Conservation (phyloP, 1,284 basidiomycete species). For the Boletus semigastroideus region DNA sequence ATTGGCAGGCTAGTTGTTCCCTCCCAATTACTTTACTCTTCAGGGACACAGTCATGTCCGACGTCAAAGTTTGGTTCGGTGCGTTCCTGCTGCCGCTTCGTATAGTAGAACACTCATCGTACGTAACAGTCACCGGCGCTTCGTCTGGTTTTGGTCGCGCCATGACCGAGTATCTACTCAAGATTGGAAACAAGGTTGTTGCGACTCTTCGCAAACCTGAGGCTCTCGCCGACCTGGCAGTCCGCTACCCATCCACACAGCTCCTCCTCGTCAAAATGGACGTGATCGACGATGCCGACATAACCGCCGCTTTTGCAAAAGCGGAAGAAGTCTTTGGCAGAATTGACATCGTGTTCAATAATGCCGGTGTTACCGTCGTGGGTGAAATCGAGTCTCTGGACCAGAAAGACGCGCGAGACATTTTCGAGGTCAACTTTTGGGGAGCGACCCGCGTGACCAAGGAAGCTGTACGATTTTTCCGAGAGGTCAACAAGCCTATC, state of each 20-base stretch:
- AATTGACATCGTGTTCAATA: constrained; percentile 45
- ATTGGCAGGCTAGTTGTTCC: background rate
- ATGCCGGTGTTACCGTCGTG: constrained; percentile 14
- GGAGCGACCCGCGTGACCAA: constrained; percentile 30
- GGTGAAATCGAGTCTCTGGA: constrained; percentile 22
- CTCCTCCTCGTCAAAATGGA: constrained; percentile 42
- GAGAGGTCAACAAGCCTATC: constrained; percentile 37
- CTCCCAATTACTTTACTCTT: background rate
- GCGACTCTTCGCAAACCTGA: constrained; percentile 35
- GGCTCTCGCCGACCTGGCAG: constrained; percentile 29
- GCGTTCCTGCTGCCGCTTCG: background rate
- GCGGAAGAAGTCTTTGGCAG: constrained; percentile 38
- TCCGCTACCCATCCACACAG: constrained; percentile 26
- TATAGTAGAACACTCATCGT: background rate
- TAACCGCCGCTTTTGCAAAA: constrained; percentile 35
- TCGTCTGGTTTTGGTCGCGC: constrained; percentile 31
- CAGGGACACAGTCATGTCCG: constrained; percentile 11
- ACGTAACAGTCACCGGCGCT: constrained; percentile 24
- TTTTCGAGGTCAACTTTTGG: constrained; percentile 40
- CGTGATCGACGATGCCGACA: constrained; percentile 31
- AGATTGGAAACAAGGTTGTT: constrained; percentile 35
- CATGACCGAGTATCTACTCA: constrained; percentile 27
- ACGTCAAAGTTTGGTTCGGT: constrained; percentile 23
- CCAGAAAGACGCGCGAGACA: constrained; percentile 26
- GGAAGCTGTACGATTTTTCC: constrained; percentile 36